Evolutionary conservation across 2,329 filamentous ascomycete genomes (phyloP).

Genomic region (Phialophora tarda): DNA sequence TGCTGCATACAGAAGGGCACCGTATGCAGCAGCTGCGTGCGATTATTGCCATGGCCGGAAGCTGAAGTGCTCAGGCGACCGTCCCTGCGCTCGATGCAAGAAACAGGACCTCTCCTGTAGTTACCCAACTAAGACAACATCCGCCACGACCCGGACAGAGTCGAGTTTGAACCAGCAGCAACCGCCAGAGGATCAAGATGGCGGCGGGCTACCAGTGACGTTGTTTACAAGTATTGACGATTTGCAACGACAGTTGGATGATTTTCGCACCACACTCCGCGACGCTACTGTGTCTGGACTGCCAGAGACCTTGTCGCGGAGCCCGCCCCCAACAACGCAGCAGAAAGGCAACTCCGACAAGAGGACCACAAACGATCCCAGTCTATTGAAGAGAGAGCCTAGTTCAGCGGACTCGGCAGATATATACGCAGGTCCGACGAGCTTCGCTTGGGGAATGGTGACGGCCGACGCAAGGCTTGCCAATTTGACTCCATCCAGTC

Average conservation of each 20-base stretch:
- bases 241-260: conserved; percentile 17
- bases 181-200: not conserved
- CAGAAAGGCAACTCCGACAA: not conserved
- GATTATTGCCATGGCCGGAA: conserved; percentile 22
- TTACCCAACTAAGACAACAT: conserved; percentile 7
- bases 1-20: conserved; percentile 6
- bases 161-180: not conserved
- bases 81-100: conserved; percentile 20
- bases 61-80: conserved; percentile 22
- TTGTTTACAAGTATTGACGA: conserved; percentile 11
- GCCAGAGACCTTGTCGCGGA: not conserved
- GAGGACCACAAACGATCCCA: not conserved
- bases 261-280: conserved; percentile 12
- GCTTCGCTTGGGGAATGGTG: conserved; percentile 14
- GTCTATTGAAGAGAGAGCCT: not conserved
- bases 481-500: conserved; percentile 18
- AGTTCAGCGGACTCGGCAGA: not conserved
- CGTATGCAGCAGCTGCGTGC: conserved; percentile 21
- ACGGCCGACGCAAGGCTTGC: conserved; percentile 18
- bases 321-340: not conserved
- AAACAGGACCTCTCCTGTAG: conserved; percentile 21
- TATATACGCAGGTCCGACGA: conserved; percentile 17
- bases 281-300: not conserved
- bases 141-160: conserved; percentile 2
- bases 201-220: not conserved